Evolutionary conservation across 208 protist genomes (phyloP), one percentile per base, ranked within the genome.

Genomic region (Trypanosoma theileri): DNA sequence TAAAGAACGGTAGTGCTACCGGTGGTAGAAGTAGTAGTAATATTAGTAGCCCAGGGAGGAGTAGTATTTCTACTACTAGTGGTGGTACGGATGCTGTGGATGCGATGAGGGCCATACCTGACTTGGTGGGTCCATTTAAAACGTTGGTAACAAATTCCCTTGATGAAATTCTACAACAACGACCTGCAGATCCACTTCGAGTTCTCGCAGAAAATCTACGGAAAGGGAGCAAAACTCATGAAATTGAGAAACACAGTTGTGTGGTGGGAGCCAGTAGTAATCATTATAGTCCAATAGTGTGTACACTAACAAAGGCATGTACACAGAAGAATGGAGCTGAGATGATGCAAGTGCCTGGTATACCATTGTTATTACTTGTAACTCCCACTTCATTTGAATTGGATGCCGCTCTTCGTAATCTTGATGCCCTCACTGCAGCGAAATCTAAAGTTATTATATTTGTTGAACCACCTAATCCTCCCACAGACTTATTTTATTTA

Each of bases 391-490:
- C 52, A 8, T 91, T 86, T 66, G 81, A 87, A 14, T 52, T 91
- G 2, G 71, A 84, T 10, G 65, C 67, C 0, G 73, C 69, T 17
- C 22, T 91, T 14, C 69, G 69, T 56, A 41, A 69, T 31, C 59
- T 89, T 61, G 48, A 74, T 59, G 22, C 59, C 55, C 21, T 75
- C 26, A 68, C 70, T 56, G 12, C 44, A 42, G 45, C 31, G 28
- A 55, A 71, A 53, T 16, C 56, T 2, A 21, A 48, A 71, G n/a
- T 77, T 71, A 54, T 95, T 17, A 26, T 95, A 13, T 46, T 93
- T 60, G 60, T 95, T 24, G 90, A 95, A 67, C 69, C 75, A 0
- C 82, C 89, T 0, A n/a, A 50, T n/a, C 70, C 81, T 9, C 77
- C 79, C 12, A 52, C 57, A 17, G 69, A 82, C 7, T 55, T 91